phyloP scores from a whole-genome alignment of 106 monocot genomes.

The Triglochin maritima region DNA sequence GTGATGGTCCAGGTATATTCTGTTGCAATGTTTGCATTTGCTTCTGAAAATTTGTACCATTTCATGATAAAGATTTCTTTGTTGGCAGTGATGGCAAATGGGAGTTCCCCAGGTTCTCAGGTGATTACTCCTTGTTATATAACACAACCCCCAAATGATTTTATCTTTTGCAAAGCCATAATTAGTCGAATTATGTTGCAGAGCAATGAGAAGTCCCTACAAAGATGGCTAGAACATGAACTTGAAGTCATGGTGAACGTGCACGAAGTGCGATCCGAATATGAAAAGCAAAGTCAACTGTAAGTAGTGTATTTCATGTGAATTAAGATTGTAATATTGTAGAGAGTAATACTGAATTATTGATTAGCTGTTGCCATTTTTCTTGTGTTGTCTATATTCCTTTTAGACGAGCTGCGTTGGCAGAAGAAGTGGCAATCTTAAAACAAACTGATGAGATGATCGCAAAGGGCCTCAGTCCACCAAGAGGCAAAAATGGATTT shows the following conservation, averaged over 20 bases:
- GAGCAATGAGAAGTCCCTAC: constrained; percentile 83
- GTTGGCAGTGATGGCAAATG: constrained; percentile 53
- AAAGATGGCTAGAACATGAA: constrained; percentile 86
- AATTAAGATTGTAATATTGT: background rate
- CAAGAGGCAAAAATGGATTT: constrained; percentile 62
- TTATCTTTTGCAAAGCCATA: background rate
- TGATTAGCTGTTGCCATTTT: background rate
- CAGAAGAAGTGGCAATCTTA: constrained; percentile 64
- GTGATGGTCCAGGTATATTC: constrained; percentile 53
- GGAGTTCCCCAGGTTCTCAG: constrained; percentile 42
- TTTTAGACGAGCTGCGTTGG: constrained; percentile 58
- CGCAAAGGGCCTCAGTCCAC: constrained; percentile 27
- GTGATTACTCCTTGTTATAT: constrained; percentile 12
- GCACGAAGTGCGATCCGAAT: constrained; percentile 87
- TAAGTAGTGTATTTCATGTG: constrained; percentile 20
- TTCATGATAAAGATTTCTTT: background rate
- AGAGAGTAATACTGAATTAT: no score
- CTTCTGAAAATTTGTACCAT: background rate
- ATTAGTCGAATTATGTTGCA: constrained; percentile 16
- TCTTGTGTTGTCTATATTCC: constrained; percentile 1
- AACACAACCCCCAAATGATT: background rate
- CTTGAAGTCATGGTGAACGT: constrained; percentile 92
- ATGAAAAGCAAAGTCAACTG: constrained; percentile 97
- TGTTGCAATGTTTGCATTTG: background rate
- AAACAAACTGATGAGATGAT: constrained; percentile 56